Base-by-base conservation (phyloP, 495 filamentous ascomycete species). In the Sphaerosporella brunnea region DNA sequence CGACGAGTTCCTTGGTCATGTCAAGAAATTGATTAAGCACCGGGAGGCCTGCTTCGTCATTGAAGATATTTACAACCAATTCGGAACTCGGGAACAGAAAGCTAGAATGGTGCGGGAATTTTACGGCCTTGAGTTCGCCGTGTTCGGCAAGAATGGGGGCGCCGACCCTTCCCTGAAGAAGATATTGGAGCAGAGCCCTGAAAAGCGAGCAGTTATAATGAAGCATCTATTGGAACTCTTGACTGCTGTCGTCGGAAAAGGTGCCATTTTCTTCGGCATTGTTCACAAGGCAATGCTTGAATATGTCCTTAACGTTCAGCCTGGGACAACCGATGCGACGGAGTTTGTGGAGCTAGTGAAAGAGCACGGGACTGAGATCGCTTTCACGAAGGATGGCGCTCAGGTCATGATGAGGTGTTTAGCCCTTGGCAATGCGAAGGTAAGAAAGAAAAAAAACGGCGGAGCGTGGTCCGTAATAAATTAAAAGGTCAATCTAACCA, bases 231-330 rank as follows among this genome's bases (percentile, higher is more conserved):
- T 77, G 51, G 80, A 87, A 51, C 69, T 93, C 55, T 83, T 87
- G 66, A 93, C 94, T 62, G 73, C 78, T 47, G 73, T 96, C 19
- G 70, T 95, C 45, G 85, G 95, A 66, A 99, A 99, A 72, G 86
- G 92, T 66, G 75, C 83, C 54, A 88, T 85, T 11, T 85, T 81
- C 4, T 99, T 96, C 64, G 93, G 85, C 1, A 87, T 96, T 69
- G 72, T 96, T 3, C 92, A 99, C 63, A 88, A 92, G 53, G 92
- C 90, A 18, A 93, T 96, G 88, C 73, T 95, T 39, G 86, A 99
- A 60, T 96, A 95, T 62, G 90, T 85, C 65, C 69, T 84, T 38
- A 86, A 80, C 59, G 73, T 77, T 37, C 79, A 78, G 41, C 68
- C 75, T 10, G 84, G 78, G 16, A 81, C 74, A 54, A 73, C 77